phyloP scores from a whole-genome alignment of 345 rosid species.

The Gossypium bickii region DNA sequence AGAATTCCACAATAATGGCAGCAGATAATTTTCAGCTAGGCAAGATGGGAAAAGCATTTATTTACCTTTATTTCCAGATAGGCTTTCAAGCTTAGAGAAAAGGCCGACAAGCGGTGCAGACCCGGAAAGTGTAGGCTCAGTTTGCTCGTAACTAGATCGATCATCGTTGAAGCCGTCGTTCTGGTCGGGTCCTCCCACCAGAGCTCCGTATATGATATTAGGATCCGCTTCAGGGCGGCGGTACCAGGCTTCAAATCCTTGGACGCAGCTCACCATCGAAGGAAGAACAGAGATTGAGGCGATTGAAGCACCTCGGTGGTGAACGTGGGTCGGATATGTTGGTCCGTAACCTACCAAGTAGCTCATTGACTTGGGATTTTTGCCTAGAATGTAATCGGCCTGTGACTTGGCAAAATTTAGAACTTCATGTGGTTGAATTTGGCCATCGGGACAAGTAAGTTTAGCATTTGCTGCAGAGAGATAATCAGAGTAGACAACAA shows the following conservation, averaged over 20 bases:
- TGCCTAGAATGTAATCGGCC: slow-evolving; percentile 78
- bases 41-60: background rate
- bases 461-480: slow-evolving; percentile 56
- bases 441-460: slow-evolving; percentile 59
- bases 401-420: slow-evolving; percentile 60
- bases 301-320: slow-evolving; percentile 78
- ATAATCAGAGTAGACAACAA: slow-evolving; percentile 58
- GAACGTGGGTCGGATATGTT: slow-evolving; percentile 40
- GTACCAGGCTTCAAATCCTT: slow-evolving; percentile 69
- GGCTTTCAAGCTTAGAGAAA: slow-evolving; percentile 46
- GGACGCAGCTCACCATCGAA: slow-evolving; percentile 39
- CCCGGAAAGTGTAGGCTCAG: slow-evolving; percentile 63
- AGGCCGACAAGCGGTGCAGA: slow-evolving; percentile 53
- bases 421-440: slow-evolving; percentile 49
- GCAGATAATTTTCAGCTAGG: background rate
- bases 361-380: slow-evolving; percentile 63
- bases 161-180: slow-evolving; percentile 51
- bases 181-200: slow-evolving; percentile 61
- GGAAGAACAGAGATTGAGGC: slow-evolving; percentile 35
- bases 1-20: background rate
- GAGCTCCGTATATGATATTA: slow-evolving; percentile 47
- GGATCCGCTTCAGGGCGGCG: slow-evolving; percentile 42
- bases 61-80: slow-evolving; percentile 31
- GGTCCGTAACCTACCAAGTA: slow-evolving; percentile 76
- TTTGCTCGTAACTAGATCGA: slow-evolving; percentile 47